phyloP scores from a whole-genome alignment of 2,329 filamentous ascomycete species.

The Penicillium sp. region DNA sequence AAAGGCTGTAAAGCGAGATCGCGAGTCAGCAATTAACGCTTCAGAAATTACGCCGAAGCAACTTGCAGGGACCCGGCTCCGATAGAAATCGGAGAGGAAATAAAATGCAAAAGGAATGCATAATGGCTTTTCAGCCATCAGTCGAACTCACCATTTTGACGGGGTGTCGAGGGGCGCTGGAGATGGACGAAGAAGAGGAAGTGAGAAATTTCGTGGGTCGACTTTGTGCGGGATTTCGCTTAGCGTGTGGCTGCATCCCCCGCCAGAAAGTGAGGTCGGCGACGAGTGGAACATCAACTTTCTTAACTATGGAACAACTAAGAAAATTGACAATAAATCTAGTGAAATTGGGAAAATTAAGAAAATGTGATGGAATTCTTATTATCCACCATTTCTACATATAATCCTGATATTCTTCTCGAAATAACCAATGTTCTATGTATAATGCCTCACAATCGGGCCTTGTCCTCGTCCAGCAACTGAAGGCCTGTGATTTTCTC shows the following conservation, averaged over 20 bases:
- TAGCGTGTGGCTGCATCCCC: conserved; percentile 40
- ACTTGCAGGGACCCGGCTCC: conserved; percentile 81
- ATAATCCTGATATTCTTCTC: background rate
- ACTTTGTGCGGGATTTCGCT: conserved; percentile 46
- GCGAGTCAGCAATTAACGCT: conserved; percentile 99
- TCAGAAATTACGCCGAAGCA: conserved; percentile 93
- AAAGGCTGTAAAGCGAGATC: conserved; percentile 66
- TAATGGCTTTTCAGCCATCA: conserved; percentile 25
- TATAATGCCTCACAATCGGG: conserved; percentile 30
- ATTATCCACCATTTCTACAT: background rate
- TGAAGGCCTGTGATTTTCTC: conserved; percentile 70
- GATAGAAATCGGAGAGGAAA: conserved; percentile 18
- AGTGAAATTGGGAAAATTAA: background rate
- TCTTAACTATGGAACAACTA: background rate
- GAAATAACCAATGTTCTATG: background rate
- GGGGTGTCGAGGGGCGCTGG: conserved; percentile 35
- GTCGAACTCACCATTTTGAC: conserved; percentile 47
- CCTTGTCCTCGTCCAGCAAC: conserved; percentile 40
- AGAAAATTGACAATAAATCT: background rate
- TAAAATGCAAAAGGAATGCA: conserved; percentile 16
- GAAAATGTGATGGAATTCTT: conserved; percentile 1
- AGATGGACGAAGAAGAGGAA: conserved; percentile 34
- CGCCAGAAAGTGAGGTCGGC: conserved; percentile 38
- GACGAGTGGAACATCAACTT: conserved; percentile 31
- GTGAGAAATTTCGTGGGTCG: conserved; percentile 33